Conservation (phyloP, 192 early-diverging fungal genomes). For the Coemansia aciculifera region DNA sequence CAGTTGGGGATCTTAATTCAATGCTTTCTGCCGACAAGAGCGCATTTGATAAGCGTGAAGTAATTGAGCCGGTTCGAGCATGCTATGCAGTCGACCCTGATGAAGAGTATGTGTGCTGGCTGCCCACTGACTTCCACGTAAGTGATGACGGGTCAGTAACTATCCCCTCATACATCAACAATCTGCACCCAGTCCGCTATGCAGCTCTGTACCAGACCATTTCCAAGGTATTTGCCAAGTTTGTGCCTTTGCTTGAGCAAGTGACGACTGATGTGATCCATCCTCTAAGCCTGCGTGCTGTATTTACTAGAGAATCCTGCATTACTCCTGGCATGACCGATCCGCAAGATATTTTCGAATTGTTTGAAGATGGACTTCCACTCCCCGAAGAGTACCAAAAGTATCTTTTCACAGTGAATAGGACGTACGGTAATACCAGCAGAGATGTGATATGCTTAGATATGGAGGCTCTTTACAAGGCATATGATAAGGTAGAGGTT, state of each 20-base stretch:
- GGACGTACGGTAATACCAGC: too few species aligned
- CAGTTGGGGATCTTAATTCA: not conserved
- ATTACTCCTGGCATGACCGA: not conserved
- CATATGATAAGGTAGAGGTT: not conserved
- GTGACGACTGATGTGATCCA: conserved; percentile 16
- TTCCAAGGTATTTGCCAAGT: conserved; percentile 34
- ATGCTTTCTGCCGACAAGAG: not conserved
- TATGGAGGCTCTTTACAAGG: not conserved
- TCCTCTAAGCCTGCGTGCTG: not conserved
- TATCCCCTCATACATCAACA: conserved; percentile 67
- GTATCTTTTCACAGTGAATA: not conserved
- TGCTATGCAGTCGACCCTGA: not conserved
- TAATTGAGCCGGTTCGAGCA: conserved; percentile 7
- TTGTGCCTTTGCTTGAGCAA: conserved; percentile 63
- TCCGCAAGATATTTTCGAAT: not conserved
- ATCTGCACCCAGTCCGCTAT: conserved; percentile 53
- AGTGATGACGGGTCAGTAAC: conserved; percentile 31
- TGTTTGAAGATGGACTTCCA: not conserved
- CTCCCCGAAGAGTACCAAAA: not conserved
- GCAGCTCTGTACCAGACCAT: conserved; percentile 52
- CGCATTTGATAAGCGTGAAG: not conserved
- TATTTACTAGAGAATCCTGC: not conserved
- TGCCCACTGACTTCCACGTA: conserved; percentile 61
- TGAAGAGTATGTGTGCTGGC: conserved; percentile 41
- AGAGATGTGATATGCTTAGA: not conserved